Base-by-base conservation (phyloP, 441 rosid species). In the Aquilaria agallochum region DNA sequence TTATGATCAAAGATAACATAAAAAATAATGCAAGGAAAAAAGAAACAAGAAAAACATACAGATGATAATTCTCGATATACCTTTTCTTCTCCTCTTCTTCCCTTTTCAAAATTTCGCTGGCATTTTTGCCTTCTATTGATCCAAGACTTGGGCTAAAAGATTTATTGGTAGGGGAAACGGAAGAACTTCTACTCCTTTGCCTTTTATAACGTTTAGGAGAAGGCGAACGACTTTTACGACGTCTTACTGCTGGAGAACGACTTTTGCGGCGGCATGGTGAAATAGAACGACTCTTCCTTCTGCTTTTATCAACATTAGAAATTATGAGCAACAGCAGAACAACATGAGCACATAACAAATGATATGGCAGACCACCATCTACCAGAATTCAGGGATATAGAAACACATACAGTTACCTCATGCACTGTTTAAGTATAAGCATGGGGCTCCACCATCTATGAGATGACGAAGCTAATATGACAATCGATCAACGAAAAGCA, bases 401-500 rank as follows among this genome's bases (percentile, higher is more conserved):
- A 81, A 90, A 84, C 81, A 80, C 75, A 72, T 78, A 78, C 85
- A 87, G 83, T 92, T 95, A 88, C 99, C 98, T 88, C 96, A 83
- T 59, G 80, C 82, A 86, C 71, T 82, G 92, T 79, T 20, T 78
- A 84, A 84, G 95, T 79, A 80, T 57, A 68, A 86, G 73, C 87
- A 80, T 75, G 64, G 72, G 75, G 89, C 98, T 85, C 99, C 99
- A 89, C 80, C 95, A 76, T 87, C 91, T 80, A 87, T 80, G 97
- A 95, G 80, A 95, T 46, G 96, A 86, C 80, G 98, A 83, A 85
- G 96, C 83, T 82, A 89, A 86, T 63, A 84, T 85, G 87, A 88
- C 73, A 84, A 88, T 74, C 80, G 90, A 83, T 78, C 87, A 88
- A 88, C 80, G 78, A 83, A 91, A 82, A 83, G 83, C 44, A 89